Base-by-base conservation (phyloP, 2,329 filamentous ascomycete species). In the Decorospora gaudefroyi region DNA sequence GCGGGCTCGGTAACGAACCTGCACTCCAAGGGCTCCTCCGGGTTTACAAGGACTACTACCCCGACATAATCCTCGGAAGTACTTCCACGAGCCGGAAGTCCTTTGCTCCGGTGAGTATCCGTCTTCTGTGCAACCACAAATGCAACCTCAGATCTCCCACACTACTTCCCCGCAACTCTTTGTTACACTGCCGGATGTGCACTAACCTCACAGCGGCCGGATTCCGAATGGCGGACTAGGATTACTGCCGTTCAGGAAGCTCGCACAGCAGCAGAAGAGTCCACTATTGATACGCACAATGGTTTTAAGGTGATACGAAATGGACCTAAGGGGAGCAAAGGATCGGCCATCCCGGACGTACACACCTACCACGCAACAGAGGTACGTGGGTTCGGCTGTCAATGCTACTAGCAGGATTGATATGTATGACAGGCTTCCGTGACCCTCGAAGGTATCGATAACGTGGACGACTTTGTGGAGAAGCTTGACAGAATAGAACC, bases 31-130 rank as follows among this genome's bases (percentile, higher is more conserved):
- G 87, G 3, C 75, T 95, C 12, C 74, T 95, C 35, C 81, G 86
- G 42, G 83, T 92, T n/a, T 95, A 86, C 74, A 93, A 93, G 65
- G 89, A 92, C 65, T 95, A 92, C 69, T 95, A 92, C 61, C 89
- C 90, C 0, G 89, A 95, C 65, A 88, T 95, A 41, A 88, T 95
- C 46, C 80, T 92, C 10, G 87, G 86, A 15, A 85, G 86, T 52
- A 76, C 81, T 3, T 79, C 82, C 19, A 65, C 59, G 26, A 70
- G 56, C 57, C 63, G 67, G 30, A 64, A 66, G 22, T 71, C 70
- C 13, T 68, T 70, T 42, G 62, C 69, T 52, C 65, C 65, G 26
- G 69, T 72, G 40, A 59, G 69, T 65, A 36, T 21, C 48, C 75
- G 41, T 42, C 30, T 50, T 19, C 42, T 21, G 51, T 58, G 41